Conservation (phyloP, 2,329 filamentous ascomycete genomes). For the Curvularia sp. region DNA sequence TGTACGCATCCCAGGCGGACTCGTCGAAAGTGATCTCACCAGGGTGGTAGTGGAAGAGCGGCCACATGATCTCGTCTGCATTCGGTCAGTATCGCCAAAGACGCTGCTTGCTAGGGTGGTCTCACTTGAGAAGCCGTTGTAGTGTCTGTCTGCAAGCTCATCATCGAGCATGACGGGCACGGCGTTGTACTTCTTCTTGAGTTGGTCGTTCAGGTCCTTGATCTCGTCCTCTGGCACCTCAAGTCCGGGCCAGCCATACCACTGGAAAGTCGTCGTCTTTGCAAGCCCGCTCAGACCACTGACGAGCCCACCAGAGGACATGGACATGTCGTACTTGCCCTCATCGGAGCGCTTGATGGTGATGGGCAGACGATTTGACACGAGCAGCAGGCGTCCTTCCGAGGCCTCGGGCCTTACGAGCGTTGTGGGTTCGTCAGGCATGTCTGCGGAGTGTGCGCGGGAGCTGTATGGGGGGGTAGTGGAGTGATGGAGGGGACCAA, state of each 20-base stretch:
- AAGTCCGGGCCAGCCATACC: conserved; percentile 97
- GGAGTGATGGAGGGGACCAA: conserved; percentile 10
- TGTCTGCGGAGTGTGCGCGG: conserved; percentile 15
- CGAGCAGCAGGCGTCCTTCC: conserved; percentile 72
- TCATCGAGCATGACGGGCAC: conserved; percentile 93
- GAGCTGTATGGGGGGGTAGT: conserved; percentile 11
- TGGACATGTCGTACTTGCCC: conserved; percentile 90
- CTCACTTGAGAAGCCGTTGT: conserved; percentile 97
- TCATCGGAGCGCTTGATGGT: conserved; percentile 94
- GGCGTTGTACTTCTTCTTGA: conserved; percentile 87
- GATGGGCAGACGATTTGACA: conserved; percentile 94
- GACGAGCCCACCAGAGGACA: conserved; percentile 96
- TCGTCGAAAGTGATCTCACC: conserved; percentile 99
- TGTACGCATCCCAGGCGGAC: conserved; percentile 90
- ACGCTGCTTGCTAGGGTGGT: neutral
- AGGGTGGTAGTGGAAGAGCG: conserved; percentile 97
- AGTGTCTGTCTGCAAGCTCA: conserved; percentile 91
- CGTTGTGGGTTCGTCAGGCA: conserved; percentile 44
- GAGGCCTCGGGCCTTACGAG: conserved; percentile 33
- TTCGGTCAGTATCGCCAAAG: conserved; percentile 9
- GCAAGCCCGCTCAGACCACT: conserved; percentile 90
- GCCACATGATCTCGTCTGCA: conserved; percentile 91
- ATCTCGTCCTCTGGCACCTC: conserved; percentile 89
- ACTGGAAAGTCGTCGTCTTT: conserved; percentile 93
- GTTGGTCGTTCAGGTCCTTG: conserved; percentile 72